Base-by-base conservation (phyloP, 2,329 filamentous ascomycete species). In the Penicillium sp. region DNA sequence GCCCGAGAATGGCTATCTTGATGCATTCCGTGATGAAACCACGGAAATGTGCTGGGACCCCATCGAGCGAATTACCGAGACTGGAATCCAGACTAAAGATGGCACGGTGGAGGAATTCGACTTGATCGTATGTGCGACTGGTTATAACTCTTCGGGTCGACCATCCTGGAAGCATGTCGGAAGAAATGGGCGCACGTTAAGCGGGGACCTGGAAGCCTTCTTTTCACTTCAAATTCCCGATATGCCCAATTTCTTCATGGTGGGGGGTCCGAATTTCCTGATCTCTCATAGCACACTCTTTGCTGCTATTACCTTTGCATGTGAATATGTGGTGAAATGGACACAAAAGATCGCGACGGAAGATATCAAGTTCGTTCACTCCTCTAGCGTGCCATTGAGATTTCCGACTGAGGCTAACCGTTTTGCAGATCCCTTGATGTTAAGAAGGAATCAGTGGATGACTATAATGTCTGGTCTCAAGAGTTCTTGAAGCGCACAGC, bases 1-100 rank as follows among this genome's bases (percentile, higher is more conserved):
- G 0, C 81, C 81, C 0, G 80, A 80, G 0, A 77, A 77, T 22
- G 79, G 80, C 0, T 83, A 81, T 60, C 74, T 83, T 8, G 78
- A 82, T 61, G 77, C 80, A 2, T 65, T 80, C 6, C 67, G 69
- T 4, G 48, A 76, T 18, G 65, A 69, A 0, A 80, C 78, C 56
- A 74, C 73, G 2, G 50, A 56, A 9, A 51, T 70, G 9, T 51
- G 60, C 6, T 62, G 62, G 22, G 72, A 71, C 27, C 59, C 74
- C n/a, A 75, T 74, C 14, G 58, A 60, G 0, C 58, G 64, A 5
- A 73, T 78, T 50, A 69, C 67, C 1, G 58, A 61, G 27, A 61
- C 57, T 1, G 68, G 70, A 5, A 60, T 72, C 43, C 36, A 60
- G 10, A 67, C 63, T 1, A 55, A 57, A 5, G 60, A 62, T 1